Evolutionary conservation across 2,329 filamentous ascomycete species (phyloP).

Genomic region (Laburnicola sp.): DNA sequence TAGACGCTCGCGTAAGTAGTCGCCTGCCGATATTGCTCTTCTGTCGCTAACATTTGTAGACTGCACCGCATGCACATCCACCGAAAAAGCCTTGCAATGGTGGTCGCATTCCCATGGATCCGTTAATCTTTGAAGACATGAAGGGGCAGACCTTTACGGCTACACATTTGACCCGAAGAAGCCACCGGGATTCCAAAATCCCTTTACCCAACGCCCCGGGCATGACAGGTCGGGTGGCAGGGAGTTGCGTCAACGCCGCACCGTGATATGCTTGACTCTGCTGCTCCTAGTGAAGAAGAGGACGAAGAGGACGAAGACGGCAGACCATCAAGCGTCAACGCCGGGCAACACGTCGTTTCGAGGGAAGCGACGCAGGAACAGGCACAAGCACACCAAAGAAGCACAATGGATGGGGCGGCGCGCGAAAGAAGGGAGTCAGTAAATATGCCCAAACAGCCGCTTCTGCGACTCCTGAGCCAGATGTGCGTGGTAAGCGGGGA

Average conservation of each 20-base stretch:
- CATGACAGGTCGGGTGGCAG: conserved; percentile 51
- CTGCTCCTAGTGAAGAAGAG: conserved; percentile 44
- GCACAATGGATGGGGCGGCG: conserved; percentile 44
- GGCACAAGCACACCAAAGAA: conserved; percentile 37
- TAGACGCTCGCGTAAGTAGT: conserved; percentile 51
- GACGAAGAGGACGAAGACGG: conserved; percentile 41
- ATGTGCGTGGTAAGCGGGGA: conserved; percentile 34
- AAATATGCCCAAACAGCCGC: conserved; percentile 29
- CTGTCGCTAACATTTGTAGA: conserved; percentile 41
- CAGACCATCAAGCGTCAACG: conserved; percentile 37
- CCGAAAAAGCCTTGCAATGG: conserved; percentile 57
- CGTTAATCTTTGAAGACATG: conserved; percentile 59
- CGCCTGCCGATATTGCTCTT: not conserved
- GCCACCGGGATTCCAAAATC: conserved; percentile 57
- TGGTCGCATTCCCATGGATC: conserved; percentile 50
- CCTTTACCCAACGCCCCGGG: conserved; percentile 56
- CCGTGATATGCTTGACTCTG: conserved; percentile 45
- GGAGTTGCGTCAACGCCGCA: conserved; percentile 52
- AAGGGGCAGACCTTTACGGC: conserved; percentile 63
- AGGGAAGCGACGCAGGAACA: conserved; percentile 36
- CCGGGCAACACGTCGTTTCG: conserved; percentile 41
- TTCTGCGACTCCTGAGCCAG: conserved; percentile 44
- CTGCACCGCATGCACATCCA: conserved; percentile 54
- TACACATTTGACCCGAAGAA: conserved; percentile 61
- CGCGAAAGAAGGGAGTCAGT: conserved; percentile 43